Conservation (phyloP, 2,329 filamentous ascomycete genomes). For the Paraconiothyrium brasiliense region DNA sequence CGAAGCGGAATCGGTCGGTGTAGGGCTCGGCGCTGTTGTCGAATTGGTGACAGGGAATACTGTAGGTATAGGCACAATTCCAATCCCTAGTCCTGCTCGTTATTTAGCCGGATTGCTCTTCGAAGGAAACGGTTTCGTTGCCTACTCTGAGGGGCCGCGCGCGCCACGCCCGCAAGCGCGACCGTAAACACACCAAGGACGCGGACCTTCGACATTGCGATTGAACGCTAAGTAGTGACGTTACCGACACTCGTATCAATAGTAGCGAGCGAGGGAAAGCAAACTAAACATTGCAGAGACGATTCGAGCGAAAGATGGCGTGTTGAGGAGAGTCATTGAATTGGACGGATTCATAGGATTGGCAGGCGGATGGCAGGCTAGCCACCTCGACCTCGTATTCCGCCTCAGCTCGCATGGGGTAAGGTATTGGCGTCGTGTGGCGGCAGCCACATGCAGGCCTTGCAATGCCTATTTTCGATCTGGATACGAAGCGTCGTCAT, state of each 20-base stretch:
- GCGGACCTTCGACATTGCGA: slow-evolving; percentile 13
- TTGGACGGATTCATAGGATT: slow-evolving; percentile 4
- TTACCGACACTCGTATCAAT: slow-evolving; percentile 3
- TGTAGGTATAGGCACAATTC: slow-evolving; percentile 12
- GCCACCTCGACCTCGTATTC: slow-evolving; percentile 21
- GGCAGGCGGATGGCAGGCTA: slow-evolving; percentile 11
- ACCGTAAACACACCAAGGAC: slow-evolving; percentile 12
- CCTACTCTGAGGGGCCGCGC: slow-evolving; percentile 22
- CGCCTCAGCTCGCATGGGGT: slow-evolving; percentile 20
- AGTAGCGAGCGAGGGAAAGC: slow-evolving; percentile 14
- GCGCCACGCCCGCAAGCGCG: slow-evolving; percentile 19
- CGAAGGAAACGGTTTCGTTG: not conserved
- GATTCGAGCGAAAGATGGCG: slow-evolving; percentile 17
- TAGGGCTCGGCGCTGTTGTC: slow-evolving; percentile 9
- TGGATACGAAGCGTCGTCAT: slow-evolving; percentile 17
- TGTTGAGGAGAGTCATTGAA: slow-evolving; percentile 13
- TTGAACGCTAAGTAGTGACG: not conserved
- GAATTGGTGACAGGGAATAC: slow-evolving; percentile 10
- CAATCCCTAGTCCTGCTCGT: slow-evolving; percentile 6
- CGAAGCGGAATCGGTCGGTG: slow-evolving; percentile 12
- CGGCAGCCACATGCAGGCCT: slow-evolving; percentile 12
- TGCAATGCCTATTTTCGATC: not conserved
- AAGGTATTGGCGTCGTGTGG: slow-evolving; percentile 21
- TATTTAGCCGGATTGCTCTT: slow-evolving; percentile 13
- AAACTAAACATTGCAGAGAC: slow-evolving; percentile 14